Percentiles rank a stretch among this genome's conserved stretches.
These are phyloP conservation scores for Omphalea diandra DNA, from an alignment of 441 rosid genomes.

Conservation along the genomic window DNA sequence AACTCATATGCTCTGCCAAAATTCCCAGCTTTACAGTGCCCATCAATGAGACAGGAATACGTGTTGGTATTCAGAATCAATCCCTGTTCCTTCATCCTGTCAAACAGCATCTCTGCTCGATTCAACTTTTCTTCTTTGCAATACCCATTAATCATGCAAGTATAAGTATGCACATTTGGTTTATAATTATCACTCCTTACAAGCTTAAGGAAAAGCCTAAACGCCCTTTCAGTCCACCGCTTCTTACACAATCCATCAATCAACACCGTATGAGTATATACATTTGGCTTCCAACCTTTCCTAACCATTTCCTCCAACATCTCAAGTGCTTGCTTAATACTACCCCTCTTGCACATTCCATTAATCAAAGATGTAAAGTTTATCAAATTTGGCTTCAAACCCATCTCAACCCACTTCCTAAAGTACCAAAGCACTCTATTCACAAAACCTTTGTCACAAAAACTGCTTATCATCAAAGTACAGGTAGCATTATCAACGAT, in stretches of 20 bases:
- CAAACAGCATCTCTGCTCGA: slow-evolving; percentile 83
- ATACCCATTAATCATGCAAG: slow-evolving; percentile 83
- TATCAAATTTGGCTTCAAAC: slow-evolving; percentile 71
- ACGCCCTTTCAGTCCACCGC: slow-evolving; percentile 94
- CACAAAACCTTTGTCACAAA: slow-evolving; percentile 58
- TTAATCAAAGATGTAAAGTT: slow-evolving; percentile 76
- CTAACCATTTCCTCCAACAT: slow-evolving; percentile 82
- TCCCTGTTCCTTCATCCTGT: slow-evolving; percentile 85
- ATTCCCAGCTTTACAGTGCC: slow-evolving; percentile 69
- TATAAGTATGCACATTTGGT: slow-evolving; percentile 76
- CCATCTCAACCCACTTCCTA: slow-evolving; percentile 56
- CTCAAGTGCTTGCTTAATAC: slow-evolving; percentile 84
- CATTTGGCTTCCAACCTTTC: slow-evolving; percentile 83
- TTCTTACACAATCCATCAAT: slow-evolving; percentile 90
- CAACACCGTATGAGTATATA: slow-evolving; percentile 73
- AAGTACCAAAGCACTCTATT: slow-evolving; percentile 67
- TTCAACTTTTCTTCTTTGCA: slow-evolving; percentile 76
- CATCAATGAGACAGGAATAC: slow-evolving; percentile 67
- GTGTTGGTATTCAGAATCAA: slow-evolving; percentile 66
- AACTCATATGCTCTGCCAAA: slow-evolving; percentile 68
- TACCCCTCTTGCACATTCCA: slow-evolving; percentile 78
- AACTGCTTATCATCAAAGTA: slow-evolving; percentile 52
- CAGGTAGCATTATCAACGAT: slow-evolving; percentile 67
- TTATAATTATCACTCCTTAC: slow-evolving; percentile 76
- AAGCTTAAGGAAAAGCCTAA: slow-evolving; percentile 80